Percentiles rank a stretch among this genome's conserved stretches.
Evolutionary conservation across 192 early-diverging fungal species (phyloP).

Genomic region (Coemansia sp.): DNA sequence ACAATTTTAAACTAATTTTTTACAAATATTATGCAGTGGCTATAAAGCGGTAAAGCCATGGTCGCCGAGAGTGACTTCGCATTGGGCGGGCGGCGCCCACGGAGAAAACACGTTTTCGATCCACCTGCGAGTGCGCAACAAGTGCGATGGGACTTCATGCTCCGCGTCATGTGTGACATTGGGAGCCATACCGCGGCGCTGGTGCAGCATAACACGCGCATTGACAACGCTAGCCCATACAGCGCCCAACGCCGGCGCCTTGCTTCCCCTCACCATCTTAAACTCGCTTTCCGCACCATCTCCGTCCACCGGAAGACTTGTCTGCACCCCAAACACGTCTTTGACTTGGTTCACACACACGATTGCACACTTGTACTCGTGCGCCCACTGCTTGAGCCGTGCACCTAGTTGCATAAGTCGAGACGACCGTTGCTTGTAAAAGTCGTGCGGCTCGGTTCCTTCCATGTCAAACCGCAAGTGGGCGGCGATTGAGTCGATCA

Average conservation of each 20-base stretch:
- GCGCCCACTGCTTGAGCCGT: slow-evolving; percentile 63
- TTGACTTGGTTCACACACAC: slow-evolving; percentile 84
- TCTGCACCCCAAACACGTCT: slow-evolving; percentile 36
- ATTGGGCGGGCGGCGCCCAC: slow-evolving; percentile 35
- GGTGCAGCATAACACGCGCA: slow-evolving; percentile 60
- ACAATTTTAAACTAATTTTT: neutral
- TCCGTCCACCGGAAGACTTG: too few species aligned
- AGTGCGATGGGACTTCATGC: neutral
- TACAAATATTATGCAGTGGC: neutral
- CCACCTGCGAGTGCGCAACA: slow-evolving; percentile 38
- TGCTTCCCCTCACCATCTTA: slow-evolving; percentile 20
- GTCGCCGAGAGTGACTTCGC: slow-evolving; percentile 35
- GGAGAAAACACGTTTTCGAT: slow-evolving; percentile 40
- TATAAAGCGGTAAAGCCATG: slow-evolving; percentile 18
- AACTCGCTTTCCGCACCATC: slow-evolving; percentile 15
- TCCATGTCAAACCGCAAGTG: slow-evolving; percentile 54
- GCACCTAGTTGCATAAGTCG: slow-evolving; percentile 62
- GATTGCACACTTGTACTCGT: slow-evolving; percentile 63
- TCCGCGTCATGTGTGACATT: neutral
- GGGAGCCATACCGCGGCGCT: slow-evolving; percentile 24
- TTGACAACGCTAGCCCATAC: slow-evolving; percentile 76
- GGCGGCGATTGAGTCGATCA: slow-evolving; percentile 86
- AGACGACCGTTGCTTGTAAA: slow-evolving; percentile 50
- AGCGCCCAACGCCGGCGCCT: slow-evolving; percentile 70
- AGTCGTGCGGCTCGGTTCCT: slow-evolving; percentile 1